These are phyloP conservation scores for Solanum hybrid DNA, from an alignment of 305 asterid species.

Conservation along the genomic window DNA sequence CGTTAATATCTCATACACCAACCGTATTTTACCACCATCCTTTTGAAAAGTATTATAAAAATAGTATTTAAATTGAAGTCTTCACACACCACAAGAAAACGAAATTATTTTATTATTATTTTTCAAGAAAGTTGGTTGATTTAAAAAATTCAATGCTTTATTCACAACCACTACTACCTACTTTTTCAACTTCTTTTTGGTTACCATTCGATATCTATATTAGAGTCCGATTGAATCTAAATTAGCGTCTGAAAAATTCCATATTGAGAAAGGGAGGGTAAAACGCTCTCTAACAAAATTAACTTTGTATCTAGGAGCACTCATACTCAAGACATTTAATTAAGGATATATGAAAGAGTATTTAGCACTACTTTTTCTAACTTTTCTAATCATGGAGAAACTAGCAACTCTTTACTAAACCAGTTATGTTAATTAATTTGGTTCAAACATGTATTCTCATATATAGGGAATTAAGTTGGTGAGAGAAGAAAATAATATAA, in stretches of 20 bases:
- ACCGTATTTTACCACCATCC: not conserved
- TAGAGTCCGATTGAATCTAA: too few relatives aligned
- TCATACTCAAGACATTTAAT: not conserved
- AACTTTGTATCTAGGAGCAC: too few relatives aligned
- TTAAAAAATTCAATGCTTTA: not conserved
- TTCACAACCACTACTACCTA: not conserved
- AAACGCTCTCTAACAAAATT: not conserved
- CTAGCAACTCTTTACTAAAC: not conserved
- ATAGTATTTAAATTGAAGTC: not conserved
- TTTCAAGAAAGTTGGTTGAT: not conserved
- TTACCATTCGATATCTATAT: not conserved
- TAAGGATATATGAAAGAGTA: too few relatives aligned
- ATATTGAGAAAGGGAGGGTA: rapidly evolving
- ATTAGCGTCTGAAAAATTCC: too few relatives aligned
- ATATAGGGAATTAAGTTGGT: not conserved
- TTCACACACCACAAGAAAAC: not conserved
- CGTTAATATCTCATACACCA: not conserved
- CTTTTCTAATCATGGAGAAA: not conserved
- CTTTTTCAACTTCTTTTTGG: not conserved
- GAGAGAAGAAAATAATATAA: not conserved
- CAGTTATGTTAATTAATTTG: not conserved
- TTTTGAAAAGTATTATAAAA: not conserved
- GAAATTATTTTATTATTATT: not conserved
- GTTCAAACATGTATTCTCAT: not conserved
- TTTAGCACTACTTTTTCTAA: not conserved